Base-by-base conservation (phyloP, 169 alveolate species). In the Plasmodium billcollinsi region DNA sequence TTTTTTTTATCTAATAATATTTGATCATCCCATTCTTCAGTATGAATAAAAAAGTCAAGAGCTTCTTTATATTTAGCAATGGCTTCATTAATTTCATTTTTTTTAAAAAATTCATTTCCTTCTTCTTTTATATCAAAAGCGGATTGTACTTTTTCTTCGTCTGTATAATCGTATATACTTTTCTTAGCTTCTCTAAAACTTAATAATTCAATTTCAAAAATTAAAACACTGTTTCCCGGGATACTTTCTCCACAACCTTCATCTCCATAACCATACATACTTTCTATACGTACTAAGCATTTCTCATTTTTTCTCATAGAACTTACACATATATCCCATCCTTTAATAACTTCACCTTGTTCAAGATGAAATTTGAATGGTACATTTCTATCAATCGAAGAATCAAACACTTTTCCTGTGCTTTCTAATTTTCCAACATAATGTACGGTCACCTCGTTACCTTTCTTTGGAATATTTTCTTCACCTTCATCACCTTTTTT, bases 381-480 rank as follows among this genome's bases (percentile, higher is more conserved):
- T 1, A 91, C 61, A 73, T 94, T 88, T 59, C 97, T 93, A 52
- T 89, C 92, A 67, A 95, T 69, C 2, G 97, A 95, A 5, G 97
- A 95, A 52, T 95, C 97, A 89, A 95, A 95, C 1, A 93, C 95
- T 14, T 74, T 71, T 47, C 97, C 97, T 58, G 90, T 83, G 18
- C 88, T 86, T 33, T 91, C 96, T 52, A 95, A 90, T 56, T 90
- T 95, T 21, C 97, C 97, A 2, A 94, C 93, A 92, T 95, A 95
- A 90, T 95, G 97, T 4, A 95, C 96, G 62, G 93, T 93, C 58
- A 95, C 97, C 72, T 94, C 96, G 54, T 95, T 93, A 24, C 97
- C 97, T 39, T 89, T 73, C 63, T 91, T 92, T 5, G 97, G 97
- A 54, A 80, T 70, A 73, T 86, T 70, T 59, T 86, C 88, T 71